These are phyloP conservation scores for Delitschia confertaspora DNA, from an alignment of 495 filamentous ascomycete genomes.

Conservation along the genomic window DNA sequence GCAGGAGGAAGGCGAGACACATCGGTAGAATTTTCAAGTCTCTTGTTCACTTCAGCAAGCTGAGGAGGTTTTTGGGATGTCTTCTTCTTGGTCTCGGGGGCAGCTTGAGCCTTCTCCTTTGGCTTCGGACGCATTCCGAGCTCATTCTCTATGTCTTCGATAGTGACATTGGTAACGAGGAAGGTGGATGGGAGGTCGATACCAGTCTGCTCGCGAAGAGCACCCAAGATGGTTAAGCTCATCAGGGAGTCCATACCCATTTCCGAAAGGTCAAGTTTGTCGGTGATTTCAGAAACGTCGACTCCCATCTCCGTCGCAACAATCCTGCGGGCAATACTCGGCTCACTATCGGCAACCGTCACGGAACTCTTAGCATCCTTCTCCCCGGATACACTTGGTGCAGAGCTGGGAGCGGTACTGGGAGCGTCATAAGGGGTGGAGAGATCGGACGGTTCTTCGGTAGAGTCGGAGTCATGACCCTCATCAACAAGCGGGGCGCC, in stretches of 20 bases:
- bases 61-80: slow-evolving; percentile 27
- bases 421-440: slow-evolving; percentile 31
- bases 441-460: slow-evolving; percentile 31
- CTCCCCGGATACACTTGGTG: slow-evolving; percentile 34
- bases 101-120: slow-evolving; percentile 16
- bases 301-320: slow-evolving; percentile 41
- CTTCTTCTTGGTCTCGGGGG: slow-evolving; percentile 13
- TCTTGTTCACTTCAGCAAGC: slow-evolving; percentile 35
- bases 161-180: slow-evolving; percentile 36
- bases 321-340: slow-evolving; percentile 36
- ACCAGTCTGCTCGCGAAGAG: slow-evolving; percentile 39
- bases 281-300: slow-evolving; percentile 37
- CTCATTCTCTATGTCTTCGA: slow-evolving; percentile 40
- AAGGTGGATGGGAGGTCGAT: slow-evolving; percentile 39
- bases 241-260: slow-evolving; percentile 42
- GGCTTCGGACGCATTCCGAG: slow-evolving; percentile 38
- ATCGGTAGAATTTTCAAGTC: slow-evolving; percentile 31
- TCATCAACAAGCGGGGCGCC: slow-evolving; percentile 29
- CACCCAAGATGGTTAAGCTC: slow-evolving; percentile 40
- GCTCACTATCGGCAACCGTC: slow-evolving; percentile 24
- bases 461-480: slow-evolving; percentile 30
- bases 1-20: slow-evolving; percentile 35
- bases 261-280: slow-evolving; percentile 36
- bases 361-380: slow-evolving; percentile 14
- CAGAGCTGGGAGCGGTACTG: slow-evolving; percentile 37